Evolutionary conservation across 2,329 filamentous ascomycete genomes (phyloP).

Genomic region (Nannizziopsis barbatae): DNA sequence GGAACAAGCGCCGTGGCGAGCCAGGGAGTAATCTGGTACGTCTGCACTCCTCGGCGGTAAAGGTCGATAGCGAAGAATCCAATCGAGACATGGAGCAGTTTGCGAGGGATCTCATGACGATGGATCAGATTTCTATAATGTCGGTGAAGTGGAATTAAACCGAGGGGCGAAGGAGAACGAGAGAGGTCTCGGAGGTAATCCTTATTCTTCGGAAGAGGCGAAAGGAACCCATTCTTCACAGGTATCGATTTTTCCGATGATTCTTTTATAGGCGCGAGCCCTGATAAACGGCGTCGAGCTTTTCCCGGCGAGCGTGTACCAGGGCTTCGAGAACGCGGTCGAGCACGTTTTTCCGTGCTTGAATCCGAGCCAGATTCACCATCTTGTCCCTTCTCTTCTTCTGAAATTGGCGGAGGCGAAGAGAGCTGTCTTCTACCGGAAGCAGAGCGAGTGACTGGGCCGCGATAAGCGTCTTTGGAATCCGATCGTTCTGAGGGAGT

Average conservation of each 20-base stretch:
- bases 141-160: slow-evolving; percentile 86
- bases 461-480: slow-evolving; percentile 53
- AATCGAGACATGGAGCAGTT: slow-evolving; percentile 87
- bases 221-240: slow-evolving; percentile 34
- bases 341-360: slow-evolving; percentile 46
- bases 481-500: slow-evolving; percentile 45
- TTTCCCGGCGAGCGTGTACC: slow-evolving; percentile 32
- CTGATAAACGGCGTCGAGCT: slow-evolving; percentile 40
- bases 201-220: slow-evolving; percentile 45
- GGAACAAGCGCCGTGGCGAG: slow-evolving; percentile 72
- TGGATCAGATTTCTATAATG: slow-evolving; percentile 88
- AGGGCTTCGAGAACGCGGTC: slow-evolving; percentile 62
- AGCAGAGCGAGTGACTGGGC: slow-evolving; percentile 66
- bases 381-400: slow-evolving; percentile 45
- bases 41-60: slow-evolving; percentile 69
- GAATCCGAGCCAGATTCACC: slow-evolving; percentile 43
- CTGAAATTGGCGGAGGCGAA: slow-evolving; percentile 50
- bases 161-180: slow-evolving; percentile 81
- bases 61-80: slow-evolving; percentile 85
- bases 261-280: slow-evolving; percentile 43
- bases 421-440: slow-evolving; percentile 45
- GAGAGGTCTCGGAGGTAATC: slow-evolving; percentile 81
- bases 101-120: slow-evolving; percentile 92
- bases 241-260: slow-evolving; percentile 32
- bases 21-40: slow-evolving; percentile 67